Base-by-base conservation (phyloP, 2,329 filamentous ascomycete species). In the Sporothrix euskadiensis region DNA sequence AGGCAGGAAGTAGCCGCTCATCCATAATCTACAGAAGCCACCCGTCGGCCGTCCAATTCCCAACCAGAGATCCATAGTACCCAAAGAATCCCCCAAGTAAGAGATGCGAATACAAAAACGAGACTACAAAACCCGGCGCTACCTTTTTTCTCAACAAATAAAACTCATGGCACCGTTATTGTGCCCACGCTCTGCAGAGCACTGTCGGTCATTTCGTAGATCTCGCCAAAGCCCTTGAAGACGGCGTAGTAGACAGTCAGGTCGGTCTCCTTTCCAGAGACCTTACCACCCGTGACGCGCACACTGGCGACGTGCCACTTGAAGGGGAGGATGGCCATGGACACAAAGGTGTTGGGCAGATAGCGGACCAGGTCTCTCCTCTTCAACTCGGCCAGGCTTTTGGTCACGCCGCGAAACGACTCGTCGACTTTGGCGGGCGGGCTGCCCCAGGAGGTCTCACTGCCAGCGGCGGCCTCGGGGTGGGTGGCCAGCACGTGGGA, bases 201-300 rank as follows among this genome's bases (percentile, higher is more conserved):
- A 12, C 61, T 68, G 52, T 72, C 71, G 0, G 71, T 72, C 22
- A 72, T 68, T 49, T 72, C 71, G 26, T 72, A 72, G 8, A 72
- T 39, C 49, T 72, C 71, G 14, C 71, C 71, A 66, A 72, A 72
- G 22, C 71, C 71, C 32, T 72, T 72, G 59, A 72, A 72, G 35
- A 72, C 61, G 26, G 71, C 71, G 26, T 72, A 57, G 61, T 72
- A 68, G 44, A 66, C 16, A 1, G 44, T 72, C 12, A 72, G 26
- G 32, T 72, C 71, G 2, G 56, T 41, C 16, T 71, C 57, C 5
- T 71, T 71, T 9, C 69, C 19, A 3, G 56, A n/a, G 16, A 5
- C 9, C 8, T 63, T 71, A 16, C 69, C 57, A n/a, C 41, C 56
- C 6, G 52, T 71, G 5, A 61, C 41, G 19, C 57, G 69, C 4